phyloP scores from a whole-genome alignment of 2,329 filamentous ascomycete species.

The Cephalotrichum gorgonifer region DNA sequence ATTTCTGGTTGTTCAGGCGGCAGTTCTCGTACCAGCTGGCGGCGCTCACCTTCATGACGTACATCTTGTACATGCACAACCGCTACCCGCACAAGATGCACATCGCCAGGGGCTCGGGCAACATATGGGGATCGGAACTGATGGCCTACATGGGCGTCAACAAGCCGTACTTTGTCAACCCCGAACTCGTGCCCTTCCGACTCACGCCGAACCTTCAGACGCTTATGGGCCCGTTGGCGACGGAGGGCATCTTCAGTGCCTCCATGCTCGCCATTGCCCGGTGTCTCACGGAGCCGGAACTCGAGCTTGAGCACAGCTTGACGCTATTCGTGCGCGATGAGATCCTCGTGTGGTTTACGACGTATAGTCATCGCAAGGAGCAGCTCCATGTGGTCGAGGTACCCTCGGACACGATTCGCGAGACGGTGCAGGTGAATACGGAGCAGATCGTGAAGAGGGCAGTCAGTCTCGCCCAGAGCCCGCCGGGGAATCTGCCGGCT shows the following conservation, averaged over 20 bases:
- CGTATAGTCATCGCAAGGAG: conserved; percentile 47
- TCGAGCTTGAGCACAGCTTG: conserved; percentile 89
- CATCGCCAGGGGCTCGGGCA: conserved; percentile 77
- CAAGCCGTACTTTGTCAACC: conserved; percentile 88
- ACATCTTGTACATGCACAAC: conserved; percentile 93
- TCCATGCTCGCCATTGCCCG: conserved; percentile 94
- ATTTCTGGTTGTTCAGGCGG: conserved; percentile 97
- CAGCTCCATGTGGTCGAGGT: conserved; percentile 27
- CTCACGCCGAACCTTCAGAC: conserved; percentile 93
- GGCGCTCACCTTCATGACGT: conserved; percentile 95
- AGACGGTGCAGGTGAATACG: conserved; percentile 75
- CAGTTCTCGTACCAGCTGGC: conserved; percentile 96
- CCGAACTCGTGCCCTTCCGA: conserved; percentile 92
- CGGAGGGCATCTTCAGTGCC: conserved; percentile 92
- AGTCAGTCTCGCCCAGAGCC: conserved; percentile 68
- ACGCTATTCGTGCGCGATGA: conserved; percentile 94
- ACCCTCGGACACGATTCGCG: conserved; percentile 57
- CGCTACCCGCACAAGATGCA: conserved; percentile 93
- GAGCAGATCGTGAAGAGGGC: conserved; percentile 89
- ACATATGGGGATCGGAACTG: conserved; percentile 92
- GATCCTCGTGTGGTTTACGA: conserved; percentile 94
- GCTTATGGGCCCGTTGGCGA: conserved; percentile 89
- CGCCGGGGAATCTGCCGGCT: conserved; percentile 73
- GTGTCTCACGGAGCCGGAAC: conserved; percentile 79
- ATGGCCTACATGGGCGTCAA: conserved; percentile 78